Conservation (phyloP, 2,329 filamentous ascomycete species). For the Ascochyta pisi region DNA sequence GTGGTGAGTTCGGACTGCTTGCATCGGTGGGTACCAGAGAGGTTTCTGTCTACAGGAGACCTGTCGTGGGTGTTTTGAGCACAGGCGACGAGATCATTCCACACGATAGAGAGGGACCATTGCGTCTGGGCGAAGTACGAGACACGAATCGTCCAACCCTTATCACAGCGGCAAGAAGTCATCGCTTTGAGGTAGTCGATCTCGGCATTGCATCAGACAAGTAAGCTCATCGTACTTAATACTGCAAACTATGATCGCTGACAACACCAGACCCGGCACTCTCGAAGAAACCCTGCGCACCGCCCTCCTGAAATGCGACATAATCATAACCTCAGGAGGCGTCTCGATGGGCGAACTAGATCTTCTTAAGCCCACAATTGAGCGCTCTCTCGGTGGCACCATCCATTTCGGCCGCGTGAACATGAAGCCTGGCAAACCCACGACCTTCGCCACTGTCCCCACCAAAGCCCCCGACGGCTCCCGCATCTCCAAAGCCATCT, state of each 20-base stretch:
- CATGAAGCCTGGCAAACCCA: conserved; percentile 99
- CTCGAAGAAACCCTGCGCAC: conserved; percentile 80
- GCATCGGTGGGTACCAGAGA: conserved; percentile 79
- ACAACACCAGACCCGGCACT: conserved; percentile 62
- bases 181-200: conserved; percentile 81
- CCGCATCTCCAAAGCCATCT: conserved; percentile 73
- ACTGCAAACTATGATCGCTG: conserved; percentile 20
- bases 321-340: conserved; percentile 90
- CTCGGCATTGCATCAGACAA: conserved; percentile 83
- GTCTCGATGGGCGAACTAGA: conserved; percentile 99
- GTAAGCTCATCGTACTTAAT: conserved; percentile 35
- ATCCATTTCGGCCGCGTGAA: conserved; percentile 96
- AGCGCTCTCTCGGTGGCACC: conserved; percentile 84
- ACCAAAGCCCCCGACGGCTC: conserved; percentile 57
- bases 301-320: conserved; percentile 75
- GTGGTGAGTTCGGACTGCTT: conserved; percentile 89
- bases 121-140: conserved; percentile 83
- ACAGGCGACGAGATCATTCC: conserved; percentile 94
- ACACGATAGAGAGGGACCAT: conserved; percentile 66
- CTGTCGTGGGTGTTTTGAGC: conserved; percentile 84
- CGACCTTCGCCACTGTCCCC: conserved; percentile 90
- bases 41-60: conserved; percentile 76
- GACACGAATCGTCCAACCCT: conserved; percentile 93
- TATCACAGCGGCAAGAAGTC: conserved; percentile 75
- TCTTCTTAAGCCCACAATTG: conserved; percentile 93